Evolutionary conservation across 805 yeast species (phyloP).

Genomic region (Kluyveromyces starmeri): DNA sequence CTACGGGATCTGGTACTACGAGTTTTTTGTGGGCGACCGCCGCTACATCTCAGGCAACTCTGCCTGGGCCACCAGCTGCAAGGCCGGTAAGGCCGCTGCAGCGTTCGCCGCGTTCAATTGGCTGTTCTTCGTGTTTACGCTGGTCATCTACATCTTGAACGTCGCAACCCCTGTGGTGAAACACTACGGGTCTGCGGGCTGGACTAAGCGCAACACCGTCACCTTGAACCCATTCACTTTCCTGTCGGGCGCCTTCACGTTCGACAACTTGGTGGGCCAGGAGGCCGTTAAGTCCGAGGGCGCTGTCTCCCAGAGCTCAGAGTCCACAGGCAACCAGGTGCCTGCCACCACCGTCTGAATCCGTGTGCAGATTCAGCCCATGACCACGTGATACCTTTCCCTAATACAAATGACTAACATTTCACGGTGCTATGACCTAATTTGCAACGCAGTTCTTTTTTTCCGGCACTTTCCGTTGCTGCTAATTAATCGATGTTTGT

Average conservation of each 20-base stretch:
- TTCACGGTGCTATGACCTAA: too few species aligned
- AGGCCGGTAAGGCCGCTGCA: conserved; percentile 25
- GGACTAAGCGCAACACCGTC: conserved; percentile 12
- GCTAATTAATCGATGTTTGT: too few species aligned
- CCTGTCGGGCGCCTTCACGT: conserved; percentile 8
- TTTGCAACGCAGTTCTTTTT: too few species aligned
- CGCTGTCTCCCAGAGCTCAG: neutral
- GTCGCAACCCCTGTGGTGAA: conserved; percentile 23
- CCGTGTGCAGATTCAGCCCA: too few species aligned
- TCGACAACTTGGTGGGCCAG: conserved; percentile 1
- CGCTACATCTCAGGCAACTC: conserved; percentile 11
- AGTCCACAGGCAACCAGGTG: neutral
- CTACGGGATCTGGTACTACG: conserved; percentile 11
- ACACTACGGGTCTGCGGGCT: conserved; percentile 16
- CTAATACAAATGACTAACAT: too few species aligned
- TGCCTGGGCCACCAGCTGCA: conserved; percentile 18
- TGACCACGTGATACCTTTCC: too few species aligned
- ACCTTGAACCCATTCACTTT: conserved; percentile 9
- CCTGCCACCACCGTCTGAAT: neutral
- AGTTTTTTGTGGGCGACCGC: conserved; percentile 10
- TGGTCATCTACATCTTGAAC: conserved; percentile 20
- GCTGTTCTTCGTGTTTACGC: conserved; percentile 21
- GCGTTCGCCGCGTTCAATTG: conserved; percentile 28
- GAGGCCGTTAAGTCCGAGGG: neutral
- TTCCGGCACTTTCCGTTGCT: too few species aligned